Base-by-base conservation (phyloP, 495 filamentous ascomycete genomes). In the Penicillium pancosmium region DNA sequence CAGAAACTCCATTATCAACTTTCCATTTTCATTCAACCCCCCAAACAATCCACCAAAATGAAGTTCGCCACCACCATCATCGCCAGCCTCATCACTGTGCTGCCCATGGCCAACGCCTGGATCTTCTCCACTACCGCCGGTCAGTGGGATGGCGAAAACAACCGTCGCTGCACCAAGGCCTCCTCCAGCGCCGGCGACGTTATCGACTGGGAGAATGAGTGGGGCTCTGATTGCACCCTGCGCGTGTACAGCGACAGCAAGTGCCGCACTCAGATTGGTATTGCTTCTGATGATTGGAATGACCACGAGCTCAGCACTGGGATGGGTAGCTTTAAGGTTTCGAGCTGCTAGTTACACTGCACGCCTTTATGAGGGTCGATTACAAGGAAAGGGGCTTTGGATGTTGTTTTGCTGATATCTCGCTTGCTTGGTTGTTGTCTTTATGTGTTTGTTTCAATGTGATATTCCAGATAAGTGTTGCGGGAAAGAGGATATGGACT, bases 71-170 rank as follows among this genome's bases (percentile, higher is more conserved):
- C 57, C 8, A 51, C 57, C 36, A 51, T 36, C 36, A 44, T 60
- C 52, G 52, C 57, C 25, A n/a, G 52, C 16, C 44, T 60, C 36
- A 12, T 50, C 23, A 31, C 57, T 35, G 52, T 55, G 11, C 57
- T 55, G 3, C 57, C 57, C 35, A 60, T 60, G 57, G 44, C 57
- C 46, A 60, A 60, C 36, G 57, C 57, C 52, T 60, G 57, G 57
- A 60, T 60, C 57, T 60, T 60, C 52, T 41, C 52, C 46, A 60
- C 36, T 47, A 31, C 52, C 52, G 47, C 44, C 35, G 46, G 47
- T 12, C 57, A 60, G 43, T 60, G 57, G 57, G 57, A 55, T 35
- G 23, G 57, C 52, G 52, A 60, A 8, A n/a, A 50, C 52, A 55
- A 55, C 57, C 46, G 48, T 12, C 11, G 36, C 46, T 60, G 57